Percentiles rank a stretch among this genome's conserved stretches.
Evolutionary conservation across 768 basidiomycete species (phyloP).

Genomic region (Russula vinacea): DNA sequence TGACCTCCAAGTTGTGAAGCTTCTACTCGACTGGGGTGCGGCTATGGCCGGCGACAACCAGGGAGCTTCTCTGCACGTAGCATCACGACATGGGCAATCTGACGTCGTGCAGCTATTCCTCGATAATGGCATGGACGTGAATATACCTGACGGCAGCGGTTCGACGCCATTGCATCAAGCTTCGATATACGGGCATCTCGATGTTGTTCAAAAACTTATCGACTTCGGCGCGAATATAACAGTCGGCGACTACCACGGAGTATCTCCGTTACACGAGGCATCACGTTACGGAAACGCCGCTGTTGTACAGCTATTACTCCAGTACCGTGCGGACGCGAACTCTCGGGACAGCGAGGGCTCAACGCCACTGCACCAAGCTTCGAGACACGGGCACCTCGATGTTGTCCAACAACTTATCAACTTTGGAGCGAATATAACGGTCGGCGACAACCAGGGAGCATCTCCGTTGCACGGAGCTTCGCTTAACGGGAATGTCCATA

Average conservation of each 20-base stretch:
- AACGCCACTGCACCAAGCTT: constrained; percentile 2
- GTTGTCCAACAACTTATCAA: not conserved
- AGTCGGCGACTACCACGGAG: not conserved
- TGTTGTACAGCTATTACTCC: not conserved
- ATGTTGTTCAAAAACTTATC: not conserved
- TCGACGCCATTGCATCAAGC: not conserved
- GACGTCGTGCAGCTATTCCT: not conserved
- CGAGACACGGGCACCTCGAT: not conserved
- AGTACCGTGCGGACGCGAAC: not conserved
- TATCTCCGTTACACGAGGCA: not conserved
- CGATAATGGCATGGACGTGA: not conserved
- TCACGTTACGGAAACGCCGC: not conserved
- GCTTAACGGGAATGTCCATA: not conserved
- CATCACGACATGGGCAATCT: not conserved
- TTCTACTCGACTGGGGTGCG: not conserved
- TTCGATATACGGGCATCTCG: not conserved
- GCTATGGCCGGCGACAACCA: not conserved
- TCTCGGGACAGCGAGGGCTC: not conserved
- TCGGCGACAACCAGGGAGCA: not conserved
- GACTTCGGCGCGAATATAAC: not conserved
- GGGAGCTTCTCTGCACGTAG: not conserved
- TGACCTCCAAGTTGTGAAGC: not conserved
- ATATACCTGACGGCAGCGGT: not conserved
- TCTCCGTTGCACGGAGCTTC: not conserved
- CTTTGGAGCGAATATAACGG: not conserved